Base-by-base conservation (phyloP, 2,329 filamentous ascomycete genomes). In the Calonectria multiphialidica region DNA sequence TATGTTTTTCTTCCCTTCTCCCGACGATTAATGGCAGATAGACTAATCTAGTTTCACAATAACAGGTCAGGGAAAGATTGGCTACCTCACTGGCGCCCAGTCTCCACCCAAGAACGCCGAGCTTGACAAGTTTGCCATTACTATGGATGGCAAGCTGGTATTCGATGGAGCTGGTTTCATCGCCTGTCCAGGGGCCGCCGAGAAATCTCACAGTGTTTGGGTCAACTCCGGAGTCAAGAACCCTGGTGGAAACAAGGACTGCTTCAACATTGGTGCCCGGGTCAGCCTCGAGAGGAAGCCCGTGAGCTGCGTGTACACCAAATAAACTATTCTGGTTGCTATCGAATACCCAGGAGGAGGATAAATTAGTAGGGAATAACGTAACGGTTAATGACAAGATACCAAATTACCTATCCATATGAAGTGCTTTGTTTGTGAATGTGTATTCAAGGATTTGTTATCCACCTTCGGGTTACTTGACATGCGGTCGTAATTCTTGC, bases 61-160 rank as follows among this genome's bases (percentile, higher is more conserved):
- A n/a, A n/a, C 21, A 88, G 87, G 88, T 72, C 87, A 89, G 72
- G 90, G 90, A 62, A 83, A 84, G 47, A 78, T 91, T 59, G 86
- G 87, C 42, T 92, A 90, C 82, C 84, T 86, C 33, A 88, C 86
- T 10, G 87, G 86, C 57, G 86, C 78, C 35, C 74, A 86, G 76
- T 68, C 76, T 2, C 68, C 82, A 0, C 83, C 85, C 25, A 78
- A 76, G 47, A 85, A 88, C 80, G 80, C 72, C 40, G 87, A 91
- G 83, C 82, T 83, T 42, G 83, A 82, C 53, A 84, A 85, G 67
- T 92, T 88, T 84, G 72, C 30, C 35, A 80, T n/a, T 71, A 91
- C 64, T 84, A 87, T 76, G 75, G 78, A 33, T 71, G 83, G 81
- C 72, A 79, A 88, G 78, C 83, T 92, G 47, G 81, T 80, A 50